Evolutionary conservation across 1,284 basidiomycete species (phyloP).

Genomic region (Ganoderma multipileum): DNA sequence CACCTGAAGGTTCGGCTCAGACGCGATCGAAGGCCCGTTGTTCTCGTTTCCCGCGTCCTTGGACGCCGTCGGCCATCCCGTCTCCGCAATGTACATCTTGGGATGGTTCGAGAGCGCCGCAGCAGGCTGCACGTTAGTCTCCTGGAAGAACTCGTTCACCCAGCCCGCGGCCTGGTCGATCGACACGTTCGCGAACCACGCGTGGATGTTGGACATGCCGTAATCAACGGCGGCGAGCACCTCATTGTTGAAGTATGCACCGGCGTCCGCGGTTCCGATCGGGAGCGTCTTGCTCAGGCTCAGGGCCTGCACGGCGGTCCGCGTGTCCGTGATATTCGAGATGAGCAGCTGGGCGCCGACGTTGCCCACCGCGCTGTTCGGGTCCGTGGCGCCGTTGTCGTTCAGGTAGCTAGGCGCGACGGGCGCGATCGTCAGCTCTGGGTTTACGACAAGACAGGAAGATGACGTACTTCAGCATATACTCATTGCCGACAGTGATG

Average conservation of each 20-base stretch:
- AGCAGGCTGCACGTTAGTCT: constrained; percentile 63
- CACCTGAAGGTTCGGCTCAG: constrained; percentile 65
- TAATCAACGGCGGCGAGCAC: constrained; percentile 81
- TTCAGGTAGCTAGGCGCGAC: constrained; percentile 58
- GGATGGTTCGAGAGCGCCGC: constrained; percentile 68
- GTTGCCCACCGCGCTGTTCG: constrained; percentile 63
- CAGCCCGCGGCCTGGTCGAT: constrained; percentile 74
- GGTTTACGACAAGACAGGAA: background rate
- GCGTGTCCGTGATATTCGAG: constrained; percentile 70
- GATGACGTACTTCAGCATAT: constrained; percentile 73
- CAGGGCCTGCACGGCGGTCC: constrained; percentile 58
- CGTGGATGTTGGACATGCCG: constrained; percentile 82
- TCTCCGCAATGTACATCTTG: constrained; percentile 87
- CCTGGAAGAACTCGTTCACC: constrained; percentile 66
- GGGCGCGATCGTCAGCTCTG: background rate
- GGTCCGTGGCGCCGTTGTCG: constrained; percentile 48
- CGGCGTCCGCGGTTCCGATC: constrained; percentile 92
- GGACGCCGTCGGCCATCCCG: constrained; percentile 89
- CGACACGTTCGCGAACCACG: constrained; percentile 82
- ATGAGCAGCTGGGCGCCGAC: constrained; percentile 64
- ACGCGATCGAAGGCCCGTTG: constrained; percentile 74
- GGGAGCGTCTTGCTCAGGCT: constrained; percentile 64
- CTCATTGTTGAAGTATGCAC: constrained; percentile 79
- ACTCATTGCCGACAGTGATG: constrained; percentile 85
- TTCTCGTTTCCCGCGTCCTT: constrained; percentile 60